Evolutionary conservation across 345 rosid genomes (phyloP).

Genomic region (Bruguiera sexangula): DNA sequence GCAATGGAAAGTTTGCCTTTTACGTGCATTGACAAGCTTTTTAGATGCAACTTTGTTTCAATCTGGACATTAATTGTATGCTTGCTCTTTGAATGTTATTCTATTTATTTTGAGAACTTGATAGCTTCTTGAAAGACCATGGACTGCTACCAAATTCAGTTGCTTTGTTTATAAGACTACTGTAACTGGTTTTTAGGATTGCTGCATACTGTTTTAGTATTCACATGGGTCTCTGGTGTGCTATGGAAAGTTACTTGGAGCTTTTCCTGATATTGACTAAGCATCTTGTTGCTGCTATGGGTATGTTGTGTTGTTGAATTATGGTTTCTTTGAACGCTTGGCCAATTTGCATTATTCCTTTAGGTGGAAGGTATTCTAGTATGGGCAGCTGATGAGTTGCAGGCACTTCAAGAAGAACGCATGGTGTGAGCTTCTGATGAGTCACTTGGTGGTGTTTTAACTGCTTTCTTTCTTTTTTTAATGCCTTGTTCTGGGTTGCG

Average conservation of each 20-base stretch:
- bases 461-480: not conserved
- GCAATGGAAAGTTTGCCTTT: too few relatives aligned
- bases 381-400: constrained; percentile 75
- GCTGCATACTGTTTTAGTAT: not conserved
- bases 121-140: not conserved
- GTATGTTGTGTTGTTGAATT: not conserved
- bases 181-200: not conserved
- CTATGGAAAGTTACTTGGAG: not conserved
- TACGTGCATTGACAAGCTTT: too few relatives aligned
- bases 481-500: constrained; percentile 25
- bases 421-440: constrained; percentile 40
- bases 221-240: not conserved
- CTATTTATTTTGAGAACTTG: too few relatives aligned
- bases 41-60: too few relatives aligned
- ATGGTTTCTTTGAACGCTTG: not conserved
- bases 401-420: constrained; percentile 91
- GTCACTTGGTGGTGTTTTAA: not conserved
- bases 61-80: too few relatives aligned
- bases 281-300: not conserved
- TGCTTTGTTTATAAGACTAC: not conserved
- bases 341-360: constrained; percentile 15
- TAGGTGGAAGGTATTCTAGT: constrained; percentile 79
- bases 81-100: too few relatives aligned
- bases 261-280: not conserved
- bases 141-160: not conserved